Percentiles rank a stretch among this genome's conserved stretches.
These are phyloP conservation scores for Ascochyta koolunga DNA, from an alignment of 2,329 filamentous ascomycete species.

Conservation along the genomic window DNA sequence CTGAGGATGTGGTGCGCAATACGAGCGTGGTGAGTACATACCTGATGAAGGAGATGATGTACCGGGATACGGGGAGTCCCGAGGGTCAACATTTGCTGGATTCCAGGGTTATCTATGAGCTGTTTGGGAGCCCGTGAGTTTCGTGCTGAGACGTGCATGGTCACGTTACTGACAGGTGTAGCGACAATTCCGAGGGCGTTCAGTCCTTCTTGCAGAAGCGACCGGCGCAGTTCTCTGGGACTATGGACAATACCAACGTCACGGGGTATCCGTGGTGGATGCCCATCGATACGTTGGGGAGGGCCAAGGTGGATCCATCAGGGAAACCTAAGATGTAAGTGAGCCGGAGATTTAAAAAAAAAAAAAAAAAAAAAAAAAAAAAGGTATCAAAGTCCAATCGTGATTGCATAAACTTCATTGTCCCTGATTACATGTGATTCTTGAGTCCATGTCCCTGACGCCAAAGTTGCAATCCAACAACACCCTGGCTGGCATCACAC, in stretches of 20 bases:
- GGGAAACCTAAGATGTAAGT: conserved; percentile 39
- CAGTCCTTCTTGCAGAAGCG: conserved; percentile 73
- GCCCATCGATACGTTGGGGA: conserved; percentile 55
- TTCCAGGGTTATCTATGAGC: conserved; percentile 65
- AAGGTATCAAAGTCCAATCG: background rate
- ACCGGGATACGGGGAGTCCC: conserved; percentile 61
- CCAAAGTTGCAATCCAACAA: conserved; percentile 21
- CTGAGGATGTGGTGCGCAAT: conserved; percentile 69
- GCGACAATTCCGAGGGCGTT: conserved; percentile 72
- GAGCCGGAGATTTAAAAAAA: background rate
- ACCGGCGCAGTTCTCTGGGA: conserved; percentile 65
- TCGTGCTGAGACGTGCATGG: background rate
- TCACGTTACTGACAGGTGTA: conserved; percentile 27
- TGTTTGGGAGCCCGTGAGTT: conserved; percentile 59
- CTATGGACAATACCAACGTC: conserved; percentile 65
- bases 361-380: background rate
- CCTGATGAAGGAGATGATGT: conserved; percentile 76
- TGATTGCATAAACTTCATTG: conserved; percentile 24
- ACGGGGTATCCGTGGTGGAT: conserved; percentile 72
- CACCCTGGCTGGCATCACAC: conserved; percentile 29
- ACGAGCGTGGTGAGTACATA: conserved; percentile 68
- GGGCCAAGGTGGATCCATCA: conserved; percentile 44
- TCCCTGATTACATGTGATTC: conserved; percentile 23
- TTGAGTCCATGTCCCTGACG: conserved; percentile 21
- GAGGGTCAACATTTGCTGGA: conserved; percentile 76